These are phyloP conservation scores for Talaromyces piceae DNA, from an alignment of 2,329 filamentous ascomycete genomes.

Conservation along the genomic window DNA sequence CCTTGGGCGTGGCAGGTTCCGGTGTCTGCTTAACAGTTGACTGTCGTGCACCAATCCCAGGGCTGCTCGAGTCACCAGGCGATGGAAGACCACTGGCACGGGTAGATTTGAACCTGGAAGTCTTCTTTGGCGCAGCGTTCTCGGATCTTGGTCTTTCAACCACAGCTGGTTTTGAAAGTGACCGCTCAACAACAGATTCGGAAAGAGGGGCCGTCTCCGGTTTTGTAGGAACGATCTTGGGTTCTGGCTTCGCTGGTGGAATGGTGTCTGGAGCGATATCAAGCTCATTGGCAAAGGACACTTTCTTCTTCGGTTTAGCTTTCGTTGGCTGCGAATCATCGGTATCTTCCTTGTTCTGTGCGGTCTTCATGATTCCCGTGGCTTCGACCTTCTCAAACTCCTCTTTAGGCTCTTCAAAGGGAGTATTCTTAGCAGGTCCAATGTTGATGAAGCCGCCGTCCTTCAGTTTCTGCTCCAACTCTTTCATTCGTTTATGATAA, in stretches of 20 bases:
- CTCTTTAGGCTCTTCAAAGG: slow-evolving; percentile 15
- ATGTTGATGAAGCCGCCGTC: slow-evolving; percentile 51
- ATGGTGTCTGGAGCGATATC: slow-evolving; percentile 55
- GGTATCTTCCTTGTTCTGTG: slow-evolving; percentile 13
- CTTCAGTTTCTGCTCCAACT: slow-evolving; percentile 69
- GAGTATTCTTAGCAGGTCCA: slow-evolving; percentile 39
- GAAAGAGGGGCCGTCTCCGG: slow-evolving; percentile 29
- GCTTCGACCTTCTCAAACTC: slow-evolving; percentile 19
- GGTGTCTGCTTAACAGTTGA: slow-evolving; percentile 15
- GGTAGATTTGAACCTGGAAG: slow-evolving; percentile 39
- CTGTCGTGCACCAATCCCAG: neutral
- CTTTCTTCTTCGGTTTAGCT: slow-evolving; percentile 50
- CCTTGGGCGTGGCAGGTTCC: slow-evolving; percentile 17
- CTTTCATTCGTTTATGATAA: slow-evolving; percentile 75
- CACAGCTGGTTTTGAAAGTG: slow-evolving; percentile 1
- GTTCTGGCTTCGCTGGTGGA: slow-evolving; percentile 10
- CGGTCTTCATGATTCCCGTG: slow-evolving; percentile 18
- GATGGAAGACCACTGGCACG: slow-evolving; percentile 17
- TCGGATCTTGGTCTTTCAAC: slow-evolving; percentile 14
- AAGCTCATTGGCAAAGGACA: slow-evolving; percentile 69
- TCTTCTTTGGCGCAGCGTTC: slow-evolving; percentile 28
- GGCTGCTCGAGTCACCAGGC: slow-evolving; percentile 9
- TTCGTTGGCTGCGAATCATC: slow-evolving; percentile 11
- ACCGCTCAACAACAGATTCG: slow-evolving; percentile 40
- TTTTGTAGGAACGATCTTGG: slow-evolving; percentile 21